These are phyloP conservation scores for Stachybotrys chlorohalonatus DNA, from an alignment of 2,329 filamentous ascomycete genomes.

Conservation along the genomic window DNA sequence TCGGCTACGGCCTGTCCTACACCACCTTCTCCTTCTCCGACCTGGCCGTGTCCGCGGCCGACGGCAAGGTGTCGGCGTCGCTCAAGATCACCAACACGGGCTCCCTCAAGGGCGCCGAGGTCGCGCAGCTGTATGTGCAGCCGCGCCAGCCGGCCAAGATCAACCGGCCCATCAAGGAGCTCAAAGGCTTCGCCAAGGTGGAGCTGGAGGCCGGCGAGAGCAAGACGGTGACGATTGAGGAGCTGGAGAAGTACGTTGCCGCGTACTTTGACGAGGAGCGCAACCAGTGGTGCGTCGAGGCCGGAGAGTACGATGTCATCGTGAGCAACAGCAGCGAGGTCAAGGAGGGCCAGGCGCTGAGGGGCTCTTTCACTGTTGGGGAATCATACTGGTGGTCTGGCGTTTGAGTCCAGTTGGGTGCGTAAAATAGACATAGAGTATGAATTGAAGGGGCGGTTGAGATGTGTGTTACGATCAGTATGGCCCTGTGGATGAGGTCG, in stretches of 20 bases:
- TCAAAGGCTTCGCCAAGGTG: constrained; percentile 59
- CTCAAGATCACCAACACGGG: constrained; percentile 55
- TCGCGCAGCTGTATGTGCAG: constrained; percentile 49
- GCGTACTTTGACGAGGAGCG: constrained; percentile 64
- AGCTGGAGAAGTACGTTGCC: constrained; percentile 55
- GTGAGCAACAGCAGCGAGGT: constrained; percentile 49
- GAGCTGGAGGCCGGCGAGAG: constrained; percentile 50
- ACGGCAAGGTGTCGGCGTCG: constrained; percentile 38
- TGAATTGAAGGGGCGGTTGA: too few relatives aligned
- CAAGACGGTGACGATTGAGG: constrained; percentile 44
- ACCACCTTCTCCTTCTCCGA: constrained; percentile 54
- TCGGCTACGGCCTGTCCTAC: constrained; percentile 74
- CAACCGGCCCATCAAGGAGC: constrained; percentile 49
- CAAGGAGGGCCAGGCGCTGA: constrained; percentile 35
- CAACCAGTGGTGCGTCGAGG: constrained; percentile 56
- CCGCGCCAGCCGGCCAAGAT: constrained; percentile 43
- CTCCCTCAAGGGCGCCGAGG: constrained; percentile 39
- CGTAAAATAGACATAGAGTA: too few relatives aligned
- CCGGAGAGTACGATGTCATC: constrained; percentile 54
- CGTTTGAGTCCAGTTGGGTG: constrained; percentile 16
- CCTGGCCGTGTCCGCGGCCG: constrained; percentile 34
- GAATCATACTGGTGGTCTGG: constrained; percentile 62
- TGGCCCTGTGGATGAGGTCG: too few relatives aligned
- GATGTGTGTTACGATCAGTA: too few relatives aligned
- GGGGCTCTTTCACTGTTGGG: constrained; percentile 43